phyloP scores from a whole-genome alignment of 257 asterid species.

The Cinchona pubescens region DNA sequence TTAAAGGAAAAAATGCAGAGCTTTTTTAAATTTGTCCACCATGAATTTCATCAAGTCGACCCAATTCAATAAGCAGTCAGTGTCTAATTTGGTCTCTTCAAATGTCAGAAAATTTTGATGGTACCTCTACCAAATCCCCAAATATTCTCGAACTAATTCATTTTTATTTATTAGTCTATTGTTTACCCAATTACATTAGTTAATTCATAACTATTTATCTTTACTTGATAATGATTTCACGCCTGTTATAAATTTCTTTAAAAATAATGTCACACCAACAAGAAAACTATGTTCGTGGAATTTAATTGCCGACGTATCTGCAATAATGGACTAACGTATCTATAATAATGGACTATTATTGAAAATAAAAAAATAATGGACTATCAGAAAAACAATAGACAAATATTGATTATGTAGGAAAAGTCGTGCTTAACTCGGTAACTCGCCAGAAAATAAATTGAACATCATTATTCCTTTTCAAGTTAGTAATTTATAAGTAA shows the following conservation, averaged over 20 bases:
- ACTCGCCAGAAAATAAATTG: neutral
- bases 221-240: neutral
- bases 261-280: neutral
- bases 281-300: neutral
- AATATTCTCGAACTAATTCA: no score
- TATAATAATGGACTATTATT: no score
- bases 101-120: neutral
- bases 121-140: neutral
- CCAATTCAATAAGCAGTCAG: neutral
- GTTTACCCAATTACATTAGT: no score
- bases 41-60: neutral
- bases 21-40: no score
- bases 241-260: no score
- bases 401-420: neutral
- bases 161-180: no score
- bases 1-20: neutral
- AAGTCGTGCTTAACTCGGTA: neutral
- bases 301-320: neutral
- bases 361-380: neutral
- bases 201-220: no score
- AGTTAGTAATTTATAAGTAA: neutral
- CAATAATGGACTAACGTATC: no score
- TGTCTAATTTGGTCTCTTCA: neutral
- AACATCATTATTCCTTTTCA: neutral
- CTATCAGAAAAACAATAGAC: neutral